Percentiles rank a stretch among this genome's conserved stretches.
phyloP scores from a whole-genome alignment of 208 protist species.

The Crithidia brevicula region DNA sequence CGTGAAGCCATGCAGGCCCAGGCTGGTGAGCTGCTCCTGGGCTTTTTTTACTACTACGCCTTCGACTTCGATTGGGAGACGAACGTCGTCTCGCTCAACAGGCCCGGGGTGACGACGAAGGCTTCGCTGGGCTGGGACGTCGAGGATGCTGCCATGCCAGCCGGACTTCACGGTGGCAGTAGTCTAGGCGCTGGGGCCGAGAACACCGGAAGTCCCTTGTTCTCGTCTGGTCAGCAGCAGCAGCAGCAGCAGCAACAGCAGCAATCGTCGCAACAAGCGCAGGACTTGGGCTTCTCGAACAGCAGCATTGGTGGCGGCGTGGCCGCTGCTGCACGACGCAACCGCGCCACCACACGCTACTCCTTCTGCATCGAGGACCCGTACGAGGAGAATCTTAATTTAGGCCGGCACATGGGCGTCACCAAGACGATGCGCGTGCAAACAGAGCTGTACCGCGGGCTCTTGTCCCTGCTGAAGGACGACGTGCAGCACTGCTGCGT shows the following conservation, averaged over 20 bases:
- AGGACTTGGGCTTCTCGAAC: too few species aligned
- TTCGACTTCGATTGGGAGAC: slow-evolving; percentile 89
- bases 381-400: slow-evolving; percentile 89
- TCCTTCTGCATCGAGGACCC: slow-evolving; percentile 92
- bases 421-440: slow-evolving; percentile 87
- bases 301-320: slow-evolving; percentile 2
- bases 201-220: neutral
- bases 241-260: neutral
- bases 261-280: too few species aligned
- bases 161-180: neutral
- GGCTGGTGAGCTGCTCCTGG: slow-evolving; percentile 80
- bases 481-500: slow-evolving; percentile 66
- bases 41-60: slow-evolving; percentile 92
- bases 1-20: slow-evolving; percentile 42
- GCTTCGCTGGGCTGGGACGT: slow-evolving; percentile 72
- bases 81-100: slow-evolving; percentile 90
- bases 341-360: slow-evolving; percentile 59
- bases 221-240: neutral
- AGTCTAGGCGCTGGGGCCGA: neutral
- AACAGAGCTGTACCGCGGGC: slow-evolving; percentile 76
- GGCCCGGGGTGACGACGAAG: slow-evolving; percentile 80
- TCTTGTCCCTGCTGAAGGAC: slow-evolving; percentile 84
- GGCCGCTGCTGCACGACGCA: slow-evolving; percentile 18
- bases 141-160: slow-evolving; percentile 46
- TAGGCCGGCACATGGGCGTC: slow-evolving; percentile 86